These are phyloP conservation scores for Liquidambar formosana DNA, from an alignment of 164 flowering plant genomes.

Conservation along the genomic window DNA sequence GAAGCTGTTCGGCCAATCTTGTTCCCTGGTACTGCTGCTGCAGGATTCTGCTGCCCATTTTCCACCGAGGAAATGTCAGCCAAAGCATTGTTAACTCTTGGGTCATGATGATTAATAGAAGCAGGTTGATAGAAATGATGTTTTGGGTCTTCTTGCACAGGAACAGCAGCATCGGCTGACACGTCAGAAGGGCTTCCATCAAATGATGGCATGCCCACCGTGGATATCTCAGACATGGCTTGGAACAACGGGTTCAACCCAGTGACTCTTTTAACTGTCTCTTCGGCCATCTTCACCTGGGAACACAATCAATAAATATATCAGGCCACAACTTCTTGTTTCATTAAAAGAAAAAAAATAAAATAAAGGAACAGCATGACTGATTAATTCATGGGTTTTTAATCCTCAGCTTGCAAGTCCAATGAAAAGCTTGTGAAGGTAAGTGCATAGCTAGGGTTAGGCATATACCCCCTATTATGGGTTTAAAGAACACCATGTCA, in stretches of 20 bases:
- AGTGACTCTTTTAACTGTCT: slow-evolving; percentile 76
- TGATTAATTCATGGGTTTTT: not conserved
- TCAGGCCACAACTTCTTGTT: not conserved
- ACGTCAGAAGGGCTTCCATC: slow-evolving; percentile 62
- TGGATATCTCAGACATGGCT: slow-evolving; percentile 62
- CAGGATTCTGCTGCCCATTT: slow-evolving; percentile 33
- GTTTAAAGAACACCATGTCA: no score
- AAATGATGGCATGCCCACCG: slow-evolving; percentile 46
- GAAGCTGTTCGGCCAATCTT: slow-evolving; percentile 68
- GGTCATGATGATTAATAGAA: slow-evolving; percentile 30
- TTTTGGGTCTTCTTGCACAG: slow-evolving; percentile 57
- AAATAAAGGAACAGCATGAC: not conserved
- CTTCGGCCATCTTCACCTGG: slow-evolving; percentile 98
- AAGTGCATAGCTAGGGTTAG: not conserved
- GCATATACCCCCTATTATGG: no score
- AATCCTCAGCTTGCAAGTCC: not conserved
- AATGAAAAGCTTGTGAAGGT: not conserved
- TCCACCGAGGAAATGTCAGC: slow-evolving; percentile 43
- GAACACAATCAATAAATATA: slow-evolving; percentile 1
- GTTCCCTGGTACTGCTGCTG: slow-evolving; percentile 24
- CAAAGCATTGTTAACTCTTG: slow-evolving; percentile 36
- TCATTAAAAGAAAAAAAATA: not conserved
- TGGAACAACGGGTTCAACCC: slow-evolving; percentile 75
- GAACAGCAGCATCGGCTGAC: slow-evolving; percentile 71
- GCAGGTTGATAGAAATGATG: slow-evolving; percentile 50